Conservation (phyloP, 2,329 filamentous ascomycete genomes). For the Fusarium humuli region DNA sequence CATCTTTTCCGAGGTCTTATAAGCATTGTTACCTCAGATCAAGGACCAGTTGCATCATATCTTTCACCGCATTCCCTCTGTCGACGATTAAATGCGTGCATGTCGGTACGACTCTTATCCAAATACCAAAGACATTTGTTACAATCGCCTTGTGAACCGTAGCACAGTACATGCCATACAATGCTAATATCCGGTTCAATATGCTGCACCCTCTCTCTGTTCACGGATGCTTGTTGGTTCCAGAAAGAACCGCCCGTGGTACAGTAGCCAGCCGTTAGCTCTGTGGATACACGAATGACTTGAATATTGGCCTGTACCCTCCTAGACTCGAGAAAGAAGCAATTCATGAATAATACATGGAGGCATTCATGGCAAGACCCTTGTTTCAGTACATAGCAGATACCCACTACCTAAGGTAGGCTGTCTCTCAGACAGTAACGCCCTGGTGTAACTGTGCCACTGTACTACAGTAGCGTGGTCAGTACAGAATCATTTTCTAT, state of each 20-base stretch:
- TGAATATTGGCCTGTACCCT: neutral
- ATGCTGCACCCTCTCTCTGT: neutral
- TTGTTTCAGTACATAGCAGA: constrained; percentile 5
- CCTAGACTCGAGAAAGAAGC: neutral
- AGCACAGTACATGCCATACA: neutral
- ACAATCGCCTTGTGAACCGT: neutral
- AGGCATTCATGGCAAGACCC: constrained; percentile 1
- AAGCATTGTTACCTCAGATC: constrained; percentile 28
- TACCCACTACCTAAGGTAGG: neutral
- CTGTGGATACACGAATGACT: neutral
- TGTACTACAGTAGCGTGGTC: neutral
- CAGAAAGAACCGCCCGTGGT: neutral
- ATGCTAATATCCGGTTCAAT: constrained; percentile 21
- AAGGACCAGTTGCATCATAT: constrained; percentile 29
- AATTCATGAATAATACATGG: neutral
- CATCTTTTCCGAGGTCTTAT: constrained; percentile 29
- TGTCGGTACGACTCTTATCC: neutral
- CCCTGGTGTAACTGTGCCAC: constrained; percentile 4
- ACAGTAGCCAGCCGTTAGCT: constrained; percentile 1
- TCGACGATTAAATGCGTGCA: constrained; percentile 1
- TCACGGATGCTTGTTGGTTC: neutral
- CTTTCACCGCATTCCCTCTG: constrained; percentile 27
- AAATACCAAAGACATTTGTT: neutral
- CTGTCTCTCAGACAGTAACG: constrained; percentile 8
- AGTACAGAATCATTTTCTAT: constrained; percentile 8